Evolutionary conservation across 2,329 filamentous ascomycete species (phyloP), one percentile per base, ranked within the genome.

Genomic region (Tolypocladium capitatum): DNA sequence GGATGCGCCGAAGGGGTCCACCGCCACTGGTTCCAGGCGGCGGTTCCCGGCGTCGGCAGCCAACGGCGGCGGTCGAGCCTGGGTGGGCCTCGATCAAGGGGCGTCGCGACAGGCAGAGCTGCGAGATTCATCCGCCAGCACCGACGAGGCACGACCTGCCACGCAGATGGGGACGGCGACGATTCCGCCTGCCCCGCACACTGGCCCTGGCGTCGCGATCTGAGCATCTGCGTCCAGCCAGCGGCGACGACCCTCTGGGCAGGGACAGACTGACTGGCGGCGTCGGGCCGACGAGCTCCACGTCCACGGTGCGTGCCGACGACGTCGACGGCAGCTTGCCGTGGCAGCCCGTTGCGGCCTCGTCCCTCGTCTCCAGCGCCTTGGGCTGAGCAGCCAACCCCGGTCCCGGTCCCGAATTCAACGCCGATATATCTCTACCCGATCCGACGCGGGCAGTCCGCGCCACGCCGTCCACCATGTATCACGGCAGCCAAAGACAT

Each of bases 401-500:
- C 24, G 16, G 16, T 8, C 16, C 9, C 24, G 38, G 16, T n/a
- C n/a, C n/a, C n/a, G n/a, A n/a, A 11, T 24, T 41, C 38, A 41
- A 41, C 21, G n/a, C 38, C 38, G n/a, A 24, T 28, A 7, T 28
- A 0, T n/a, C n/a, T n/a, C n/a, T n/a, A n/a, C n/a, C n/a, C n/a
- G n/a, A n/a, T n/a, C 16, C 38, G 38, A 28, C 16, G 38, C 24
- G 38, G 38, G 38, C 16, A 28, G 24, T 9, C 24, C 24, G 16
- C 38, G 24, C 38, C 24, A 42, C 38, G 24, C 16, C 16, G 9
- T 30, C 18, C 38, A 28, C 52, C 63, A 80, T 80, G 76, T 80
- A 78, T 64, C 70, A 71, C 58, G 69, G 69, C 54, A 64, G 69
- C 43, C 75, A 76, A 60, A 67, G 74, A 61, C 68, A 71, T 65